phyloP scores from a whole-genome alignment of 2,329 filamentous ascomycete genomes.

The Epichloe gansuensis region DNA sequence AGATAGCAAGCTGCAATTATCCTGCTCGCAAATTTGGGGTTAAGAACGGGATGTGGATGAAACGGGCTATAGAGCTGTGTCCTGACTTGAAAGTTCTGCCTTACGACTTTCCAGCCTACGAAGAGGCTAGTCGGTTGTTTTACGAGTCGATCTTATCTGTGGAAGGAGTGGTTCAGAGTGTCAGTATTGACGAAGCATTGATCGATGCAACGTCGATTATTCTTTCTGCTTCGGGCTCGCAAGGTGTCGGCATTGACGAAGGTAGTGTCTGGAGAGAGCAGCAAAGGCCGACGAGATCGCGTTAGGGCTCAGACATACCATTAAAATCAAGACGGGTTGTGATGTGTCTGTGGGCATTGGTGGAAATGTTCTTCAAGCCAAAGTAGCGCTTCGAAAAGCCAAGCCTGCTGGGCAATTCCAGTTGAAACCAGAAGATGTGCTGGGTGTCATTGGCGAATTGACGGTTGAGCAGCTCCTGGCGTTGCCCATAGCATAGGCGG shows the following conservation, averaged over 20 bases:
- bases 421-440: constrained; percentile 66
- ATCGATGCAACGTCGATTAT: constrained; percentile 70
- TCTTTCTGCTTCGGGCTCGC: constrained; percentile 50
- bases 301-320: constrained; percentile 48
- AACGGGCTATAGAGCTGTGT: constrained; percentile 69
- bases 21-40: constrained; percentile 74
- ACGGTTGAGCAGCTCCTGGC: constrained; percentile 70
- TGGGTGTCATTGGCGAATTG: constrained; percentile 65
- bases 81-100: constrained; percentile 80
- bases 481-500: constrained; percentile 84
- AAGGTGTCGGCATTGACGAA: constrained; percentile 51
- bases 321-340: constrained; percentile 69
- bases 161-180: constrained; percentile 81
- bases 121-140: constrained; percentile 78
- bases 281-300: constrained; percentile 59
- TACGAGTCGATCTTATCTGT: constrained; percentile 73
- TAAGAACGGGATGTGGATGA: constrained; percentile 99
- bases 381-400: constrained; percentile 77
- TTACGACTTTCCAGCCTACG: constrained; percentile 91
- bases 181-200: constrained; percentile 91
- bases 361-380: constrained; percentile 79
- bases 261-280: constrained; percentile 67
- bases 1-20: constrained; percentile 98
- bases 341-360: constrained; percentile 89
- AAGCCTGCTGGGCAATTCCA: constrained; percentile 93